phyloP scores from a whole-genome alignment of 1,284 basidiomycete species.

The Golubevia sp. region DNA sequence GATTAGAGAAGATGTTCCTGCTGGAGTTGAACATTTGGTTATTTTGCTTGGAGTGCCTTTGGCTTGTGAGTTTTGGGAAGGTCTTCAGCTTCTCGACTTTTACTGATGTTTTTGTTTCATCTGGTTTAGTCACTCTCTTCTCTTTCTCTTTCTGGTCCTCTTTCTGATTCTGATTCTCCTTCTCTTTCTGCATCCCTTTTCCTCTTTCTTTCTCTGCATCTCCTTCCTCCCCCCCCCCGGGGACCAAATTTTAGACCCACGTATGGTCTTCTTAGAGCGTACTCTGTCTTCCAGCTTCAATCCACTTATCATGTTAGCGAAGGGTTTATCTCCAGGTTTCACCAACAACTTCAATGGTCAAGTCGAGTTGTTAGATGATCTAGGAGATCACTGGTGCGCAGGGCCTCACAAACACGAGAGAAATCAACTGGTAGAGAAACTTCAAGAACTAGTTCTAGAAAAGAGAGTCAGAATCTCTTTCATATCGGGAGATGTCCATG shows the following conservation, averaged over 20 bases:
- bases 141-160: too few relatives aligned
- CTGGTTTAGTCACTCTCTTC: too few relatives aligned
- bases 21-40: conserved; percentile 48
- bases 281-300: conserved; percentile 45
- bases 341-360: conserved; percentile 60
- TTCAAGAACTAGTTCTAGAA: conserved; percentile 45
- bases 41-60: conserved; percentile 57
- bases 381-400: conserved; percentile 45
- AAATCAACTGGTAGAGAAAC: conserved; percentile 77
- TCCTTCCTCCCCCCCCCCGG: too few relatives aligned
- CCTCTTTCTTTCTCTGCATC: not conserved
- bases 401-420: conserved; percentile 75
- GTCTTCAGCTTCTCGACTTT: not conserved
- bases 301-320: conserved; percentile 51
- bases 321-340: conserved; percentile 37
- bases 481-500: conserved; percentile 57
- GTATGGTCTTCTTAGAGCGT: conserved; percentile 57
- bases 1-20: conserved; percentile 26
- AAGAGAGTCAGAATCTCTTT: conserved; percentile 45
- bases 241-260: too few relatives aligned
- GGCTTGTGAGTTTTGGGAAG: conserved; percentile 21
- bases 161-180: too few relatives aligned
- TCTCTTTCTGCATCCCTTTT: too few relatives aligned
- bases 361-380: conserved; percentile 59
- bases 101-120: too few relatives aligned